Percentiles rank a stretch among this genome's conserved stretches.
Evolutionary conservation across 169 alveolate genomes (phyloP).

Genomic region (Plasmodium berghei): DNA sequence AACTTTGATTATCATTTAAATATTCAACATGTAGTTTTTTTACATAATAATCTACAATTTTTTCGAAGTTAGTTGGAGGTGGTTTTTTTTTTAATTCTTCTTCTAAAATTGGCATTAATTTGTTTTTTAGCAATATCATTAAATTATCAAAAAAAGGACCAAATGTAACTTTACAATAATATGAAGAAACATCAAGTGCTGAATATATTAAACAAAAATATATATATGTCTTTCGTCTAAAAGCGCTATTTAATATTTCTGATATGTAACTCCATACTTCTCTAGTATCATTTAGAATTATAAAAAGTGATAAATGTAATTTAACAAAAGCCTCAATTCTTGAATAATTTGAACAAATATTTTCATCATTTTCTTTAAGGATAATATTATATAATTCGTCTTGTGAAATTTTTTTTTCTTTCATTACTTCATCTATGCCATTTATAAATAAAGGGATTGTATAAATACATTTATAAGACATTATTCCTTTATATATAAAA

Average conservation of each 20-base stretch:
- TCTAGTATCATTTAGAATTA: constrained; percentile 62
- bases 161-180: constrained; percentile 40
- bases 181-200: constrained; percentile 41
- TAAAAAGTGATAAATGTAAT: constrained; percentile 59
- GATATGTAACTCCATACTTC: constrained; percentile 63
- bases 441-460: constrained; percentile 40
- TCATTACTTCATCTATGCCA: background rate
- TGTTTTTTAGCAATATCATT: constrained; percentile 2
- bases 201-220: constrained; percentile 50
- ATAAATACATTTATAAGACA: constrained; percentile 44
- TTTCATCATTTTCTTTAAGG: constrained; percentile 60
- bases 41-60: constrained; percentile 43
- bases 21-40: constrained; percentile 46
- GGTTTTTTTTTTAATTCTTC: constrained; percentile 49
- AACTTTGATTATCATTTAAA: constrained; percentile 11
- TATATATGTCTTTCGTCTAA: constrained; percentile 30
- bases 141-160: constrained; percentile 23
- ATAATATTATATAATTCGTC: constrained; percentile 20
- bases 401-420: constrained; percentile 3
- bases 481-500: constrained; percentile 64
- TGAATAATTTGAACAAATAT: constrained; percentile 20
- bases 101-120: constrained; percentile 45
- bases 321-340: constrained; percentile 42
- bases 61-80: constrained; percentile 41
- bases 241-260: constrained; percentile 52